Evolutionary conservation across 495 filamentous ascomycete genomes (phyloP).

Genomic region (Niebla homalea): DNA sequence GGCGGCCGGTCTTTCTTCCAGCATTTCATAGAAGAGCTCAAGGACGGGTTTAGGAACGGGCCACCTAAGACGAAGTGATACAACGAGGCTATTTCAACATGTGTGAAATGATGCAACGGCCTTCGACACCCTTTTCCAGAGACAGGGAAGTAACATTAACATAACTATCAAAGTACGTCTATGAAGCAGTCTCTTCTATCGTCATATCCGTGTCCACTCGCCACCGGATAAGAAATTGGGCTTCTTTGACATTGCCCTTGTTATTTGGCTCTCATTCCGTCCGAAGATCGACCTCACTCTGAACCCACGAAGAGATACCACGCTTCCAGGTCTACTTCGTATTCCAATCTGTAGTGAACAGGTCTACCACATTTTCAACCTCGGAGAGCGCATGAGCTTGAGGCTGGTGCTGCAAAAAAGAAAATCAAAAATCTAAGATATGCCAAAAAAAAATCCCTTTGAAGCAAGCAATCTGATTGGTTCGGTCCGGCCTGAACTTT

Average conservation of each 20-base stretch:
- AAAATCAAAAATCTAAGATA: no score
- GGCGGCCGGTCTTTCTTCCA: conserved; percentile 33
- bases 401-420: no score
- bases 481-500: not conserved
- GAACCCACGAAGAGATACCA: conserved; percentile 20
- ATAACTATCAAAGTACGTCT: not conserved
- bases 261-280: conserved; percentile 39
- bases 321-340: conserved; percentile 13
- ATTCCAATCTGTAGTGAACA: conserved; percentile 24
- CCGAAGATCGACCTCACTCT: conserved; percentile 30
- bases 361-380: not conserved
- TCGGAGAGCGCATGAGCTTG: no score
- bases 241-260: conserved; percentile 28
- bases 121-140: no score
- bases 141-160: no score
- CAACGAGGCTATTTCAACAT: not conserved
- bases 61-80: conserved; percentile 27
- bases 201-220: not conserved
- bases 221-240: conserved; percentile 37
- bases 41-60: conserved; percentile 40
- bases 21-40: conserved; percentile 47
- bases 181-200: not conserved
- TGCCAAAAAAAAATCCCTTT: no score
- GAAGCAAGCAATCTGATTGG: not conserved
- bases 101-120: no score